Evolutionary conservation across 2,329 filamentous ascomycete genomes (phyloP), one percentile per base, ranked within the genome.

Genomic region (Sphaerostilbella broomeana): DNA sequence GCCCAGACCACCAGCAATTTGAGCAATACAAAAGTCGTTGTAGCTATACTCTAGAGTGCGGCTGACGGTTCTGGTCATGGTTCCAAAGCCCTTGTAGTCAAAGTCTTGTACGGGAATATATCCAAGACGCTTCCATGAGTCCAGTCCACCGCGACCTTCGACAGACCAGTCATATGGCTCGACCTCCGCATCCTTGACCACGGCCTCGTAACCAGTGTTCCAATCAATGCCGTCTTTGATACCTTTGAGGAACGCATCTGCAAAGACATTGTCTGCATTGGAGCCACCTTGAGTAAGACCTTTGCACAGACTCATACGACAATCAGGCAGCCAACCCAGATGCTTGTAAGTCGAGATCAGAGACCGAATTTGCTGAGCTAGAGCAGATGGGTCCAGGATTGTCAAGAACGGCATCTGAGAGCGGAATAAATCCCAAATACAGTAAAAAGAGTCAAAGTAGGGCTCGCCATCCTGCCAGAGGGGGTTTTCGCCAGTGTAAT

Each of bases 11-110:
- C 68, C 66, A 0, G 81, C 81, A 40, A 86, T 73, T 32, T 77
- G 66, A 0, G 77, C 68, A 40, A 85, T 79, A 47, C 75, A 78
- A 51, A 77, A 89, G 60, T 88, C 84, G 47, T 88, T 78, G 58
- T 88, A 88, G 6, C 80, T 76, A 55, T 89, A 89, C 56, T 88
- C 84, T 1, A 88, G 72, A 0, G 83, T 87, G 6, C 84, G 70
- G 2, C 79, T 86, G 18, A 88, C 73, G 46, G 74, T 81, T 6
- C 84, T 70, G 0, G 84, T 86, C 56, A 83, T 73, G 0, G 78
- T 77, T 1, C 84, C 84, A n/a, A 77, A 73, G 2, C 81, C 81
- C 42, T 67, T 67, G 55, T 67, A 65, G 56, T 88, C 83, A 39
- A 77, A 77, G 46, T 87, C 80, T 42, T 82, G 71, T 0, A 73